Conservation (phyloP, 257 asterid genomes). For the Anisodus tanguticus region DNA sequence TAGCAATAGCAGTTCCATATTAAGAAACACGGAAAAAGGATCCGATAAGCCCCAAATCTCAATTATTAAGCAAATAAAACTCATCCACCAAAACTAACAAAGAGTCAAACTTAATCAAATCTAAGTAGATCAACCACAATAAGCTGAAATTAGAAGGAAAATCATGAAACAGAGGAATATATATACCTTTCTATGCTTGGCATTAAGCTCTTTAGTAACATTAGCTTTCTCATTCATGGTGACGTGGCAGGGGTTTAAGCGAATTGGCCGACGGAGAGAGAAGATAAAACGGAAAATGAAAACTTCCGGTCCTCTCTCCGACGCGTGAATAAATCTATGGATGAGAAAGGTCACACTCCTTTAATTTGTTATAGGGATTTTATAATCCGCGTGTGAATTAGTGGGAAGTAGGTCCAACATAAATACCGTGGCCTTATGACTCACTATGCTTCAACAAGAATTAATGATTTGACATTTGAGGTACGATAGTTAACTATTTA, state of each 20-base stretch:
- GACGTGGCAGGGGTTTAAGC: constrained; percentile 20
- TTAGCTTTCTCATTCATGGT: constrained; percentile 92
- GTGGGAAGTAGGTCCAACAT: too few species aligned
- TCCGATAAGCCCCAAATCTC: neutral
- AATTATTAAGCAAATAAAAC: neutral
- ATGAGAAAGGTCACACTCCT: constrained; percentile 15
- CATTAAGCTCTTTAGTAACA: constrained; percentile 97
- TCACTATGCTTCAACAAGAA: too few species aligned
- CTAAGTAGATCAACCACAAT: constrained; percentile 30
- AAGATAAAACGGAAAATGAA: constrained; percentile 36
- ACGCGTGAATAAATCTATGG: constrained; percentile 28
- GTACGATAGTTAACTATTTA: too few species aligned
- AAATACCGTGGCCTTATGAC: too few species aligned
- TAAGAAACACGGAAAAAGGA: too few species aligned
- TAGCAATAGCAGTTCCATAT: neutral
- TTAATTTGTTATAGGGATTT: neutral
- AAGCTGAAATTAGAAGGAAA: neutral
- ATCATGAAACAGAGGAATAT: constrained; percentile 20
- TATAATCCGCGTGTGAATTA: too few species aligned
- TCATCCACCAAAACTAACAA: constrained; percentile 23
- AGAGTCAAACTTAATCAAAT: constrained; percentile 28
- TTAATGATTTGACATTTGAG: too few species aligned
- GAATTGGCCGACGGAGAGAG: constrained; percentile 17
- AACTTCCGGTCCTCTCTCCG: constrained; percentile 37
- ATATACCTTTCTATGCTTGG: constrained; percentile 86